A percentile compares a stretch with the other conserved stretches of the same genome.
phyloP scores from a whole-genome alignment of 225 moss, liverwort and hornwort species.

The Asterella californica region DNA sequence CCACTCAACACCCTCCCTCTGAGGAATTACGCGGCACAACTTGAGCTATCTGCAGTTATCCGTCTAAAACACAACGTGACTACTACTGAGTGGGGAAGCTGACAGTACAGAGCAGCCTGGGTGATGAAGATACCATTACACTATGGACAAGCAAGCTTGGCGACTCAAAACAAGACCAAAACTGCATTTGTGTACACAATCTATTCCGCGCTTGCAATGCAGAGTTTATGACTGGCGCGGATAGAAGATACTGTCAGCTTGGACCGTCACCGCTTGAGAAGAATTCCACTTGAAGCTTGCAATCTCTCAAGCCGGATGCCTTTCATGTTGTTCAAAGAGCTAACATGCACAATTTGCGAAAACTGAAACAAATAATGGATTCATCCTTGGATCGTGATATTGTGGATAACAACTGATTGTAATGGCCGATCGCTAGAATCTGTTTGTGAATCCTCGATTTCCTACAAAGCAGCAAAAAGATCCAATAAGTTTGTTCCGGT shows the following conservation, averaged over 20 bases:
- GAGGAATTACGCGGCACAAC: background rate
- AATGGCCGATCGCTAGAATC: slow-evolving; percentile 49
- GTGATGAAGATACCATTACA: background rate
- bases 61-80: background rate
- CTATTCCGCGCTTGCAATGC: background rate
- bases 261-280: background rate
- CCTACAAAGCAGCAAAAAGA: slow-evolving; percentile 33
- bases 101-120: background rate
- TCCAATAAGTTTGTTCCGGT: background rate
- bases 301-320: background rate
- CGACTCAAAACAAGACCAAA: slow-evolving; percentile 4
- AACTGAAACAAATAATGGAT: background rate
- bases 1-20: background rate
- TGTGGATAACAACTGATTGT: slow-evolving; percentile 37
- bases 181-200: background rate
- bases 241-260: slow-evolving; percentile 2
- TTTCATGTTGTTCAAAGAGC: background rate
- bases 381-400: slow-evolving; percentile 38
- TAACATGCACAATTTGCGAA: background rate
- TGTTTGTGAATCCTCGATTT: slow-evolving; percentile 60
- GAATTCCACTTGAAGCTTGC: background rate
- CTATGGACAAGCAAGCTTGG: background rate
- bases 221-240: background rate
- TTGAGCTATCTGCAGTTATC: background rate
- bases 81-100: background rate